Percentiles rank a stretch among this genome's conserved stretches.
phyloP scores from a whole-genome alignment of 306 rosid genomes.

The Heteromeles arbutifolia region DNA sequence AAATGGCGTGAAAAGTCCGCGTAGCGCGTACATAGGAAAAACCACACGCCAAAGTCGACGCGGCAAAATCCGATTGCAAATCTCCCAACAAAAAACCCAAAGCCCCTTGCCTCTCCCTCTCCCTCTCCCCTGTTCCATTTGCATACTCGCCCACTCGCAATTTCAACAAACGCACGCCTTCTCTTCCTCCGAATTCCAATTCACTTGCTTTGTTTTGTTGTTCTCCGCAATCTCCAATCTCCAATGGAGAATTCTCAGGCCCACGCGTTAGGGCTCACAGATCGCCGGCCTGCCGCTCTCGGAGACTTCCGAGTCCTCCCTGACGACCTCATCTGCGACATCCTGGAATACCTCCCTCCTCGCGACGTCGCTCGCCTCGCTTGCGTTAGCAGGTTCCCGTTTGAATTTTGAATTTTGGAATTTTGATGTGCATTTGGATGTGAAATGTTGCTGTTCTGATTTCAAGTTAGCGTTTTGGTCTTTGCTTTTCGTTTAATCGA shows the following conservation, averaged over 20 bases:
- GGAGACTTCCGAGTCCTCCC: constrained; percentile 75
- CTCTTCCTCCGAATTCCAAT: background rate
- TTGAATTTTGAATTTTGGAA: background rate
- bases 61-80: constrained; percentile 7
- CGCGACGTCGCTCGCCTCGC: constrained; percentile 71
- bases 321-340: constrained; percentile 67
- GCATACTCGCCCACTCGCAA: background rate
- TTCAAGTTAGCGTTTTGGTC: background rate
- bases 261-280: constrained; percentile 23
- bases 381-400: constrained; percentile 81
- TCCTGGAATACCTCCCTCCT: constrained; percentile 61
- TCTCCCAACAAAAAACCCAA: background rate
- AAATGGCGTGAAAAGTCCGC: constrained; percentile 17
- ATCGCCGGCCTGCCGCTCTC: constrained; percentile 73
- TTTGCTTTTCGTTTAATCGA: background rate
- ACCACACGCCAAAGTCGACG: background rate
- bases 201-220: background rate
- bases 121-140: background rate
- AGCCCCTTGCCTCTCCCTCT: background rate
- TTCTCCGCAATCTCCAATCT: background rate
- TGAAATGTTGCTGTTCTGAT: background rate
- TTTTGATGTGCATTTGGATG: background rate
- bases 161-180: background rate
- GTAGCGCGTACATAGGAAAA: constrained; percentile 2
- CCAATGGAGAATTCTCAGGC: constrained; percentile 34